A percentile compares a stretch with the other conserved stretches of the same genome.
Evolutionary conservation across 805 yeast species (phyloP).

Genomic region (Sporopachydermia lactativora): DNA sequence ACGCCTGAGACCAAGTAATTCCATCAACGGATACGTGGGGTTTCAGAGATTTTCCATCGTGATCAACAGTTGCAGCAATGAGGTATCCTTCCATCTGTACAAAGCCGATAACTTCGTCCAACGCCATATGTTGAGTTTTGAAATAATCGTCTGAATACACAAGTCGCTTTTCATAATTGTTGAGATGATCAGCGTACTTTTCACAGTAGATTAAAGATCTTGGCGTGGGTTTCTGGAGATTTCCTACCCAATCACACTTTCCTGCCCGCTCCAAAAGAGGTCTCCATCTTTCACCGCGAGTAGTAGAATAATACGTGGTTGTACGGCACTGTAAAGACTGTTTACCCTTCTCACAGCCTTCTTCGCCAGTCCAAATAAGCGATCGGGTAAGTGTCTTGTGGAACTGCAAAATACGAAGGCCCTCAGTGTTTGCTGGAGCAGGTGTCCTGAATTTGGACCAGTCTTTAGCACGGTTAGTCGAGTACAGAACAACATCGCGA

Average conservation of each 20-base stretch:
- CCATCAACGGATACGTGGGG: conserved; percentile 80
- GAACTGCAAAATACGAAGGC: conserved; percentile 37
- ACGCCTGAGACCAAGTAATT: conserved; percentile 54
- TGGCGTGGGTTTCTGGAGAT: conserved; percentile 29
- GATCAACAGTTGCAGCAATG: conserved; percentile 49
- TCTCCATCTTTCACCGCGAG: conserved; percentile 54
- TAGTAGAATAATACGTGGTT: conserved; percentile 45
- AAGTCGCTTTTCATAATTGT: conserved; percentile 11
- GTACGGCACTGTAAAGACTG: conserved; percentile 35
- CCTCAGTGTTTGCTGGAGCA: conserved; percentile 26
- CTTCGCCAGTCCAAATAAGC: conserved; percentile 58
- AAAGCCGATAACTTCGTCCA: conserved; percentile 55
- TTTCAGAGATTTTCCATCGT: conserved; percentile 35
- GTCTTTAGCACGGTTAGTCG: conserved; percentile 53
- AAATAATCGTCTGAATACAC: conserved; percentile 44
- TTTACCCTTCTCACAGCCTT: conserved; percentile 35
- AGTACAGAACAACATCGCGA: conserved; percentile 34
- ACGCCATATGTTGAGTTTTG: conserved; percentile 24
- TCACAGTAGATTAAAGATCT: conserved; percentile 55
- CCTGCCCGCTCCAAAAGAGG: conserved; percentile 37
- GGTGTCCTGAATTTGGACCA: conserved; percentile 40
- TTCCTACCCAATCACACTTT: conserved; percentile 57
- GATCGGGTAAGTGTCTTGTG: conserved; percentile 39
- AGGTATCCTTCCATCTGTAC: conserved; percentile 59
- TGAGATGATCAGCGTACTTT: conserved; percentile 10